A percentile compares a stretch with the other conserved stretches of the same genome.
Evolutionary conservation across 768 basidiomycete species (phyloP).

Genomic region (Cantharellus cinnabarinus): DNA sequence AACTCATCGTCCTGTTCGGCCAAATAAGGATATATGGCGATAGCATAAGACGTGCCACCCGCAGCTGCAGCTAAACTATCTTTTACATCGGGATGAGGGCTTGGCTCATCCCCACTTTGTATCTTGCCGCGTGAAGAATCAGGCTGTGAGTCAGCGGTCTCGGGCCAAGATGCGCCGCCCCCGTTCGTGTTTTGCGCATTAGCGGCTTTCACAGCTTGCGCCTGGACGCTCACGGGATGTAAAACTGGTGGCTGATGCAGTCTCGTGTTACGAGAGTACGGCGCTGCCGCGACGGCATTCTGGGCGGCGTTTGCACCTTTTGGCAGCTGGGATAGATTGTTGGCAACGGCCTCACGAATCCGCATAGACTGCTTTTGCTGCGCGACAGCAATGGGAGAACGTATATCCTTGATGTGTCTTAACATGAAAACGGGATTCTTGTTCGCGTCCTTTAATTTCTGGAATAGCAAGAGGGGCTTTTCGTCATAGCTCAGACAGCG

Average conservation of each 20-base stretch:
- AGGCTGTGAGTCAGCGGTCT: constrained; percentile 11
- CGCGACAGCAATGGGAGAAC: constrained; percentile 90
- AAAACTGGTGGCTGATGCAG: constrained; percentile 17
- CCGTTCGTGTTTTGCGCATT: constrained; percentile 9
- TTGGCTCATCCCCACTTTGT: constrained; percentile 4
- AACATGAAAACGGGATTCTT: constrained; percentile 99
- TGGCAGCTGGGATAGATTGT: constrained; percentile 1
- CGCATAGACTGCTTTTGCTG: constrained; percentile 88
- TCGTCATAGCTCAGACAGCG: constrained; percentile 95
- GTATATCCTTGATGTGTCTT: constrained; percentile 89
- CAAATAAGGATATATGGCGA: constrained; percentile 97
- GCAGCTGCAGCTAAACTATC: constrained; percentile 9
- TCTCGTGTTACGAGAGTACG: constrained; percentile 12
- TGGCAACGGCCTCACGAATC: neutral
- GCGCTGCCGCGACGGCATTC: constrained; percentile 2
- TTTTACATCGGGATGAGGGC: neutral
- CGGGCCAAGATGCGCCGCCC: constrained; percentile 16
- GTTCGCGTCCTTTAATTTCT: constrained; percentile 88
- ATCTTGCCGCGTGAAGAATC: constrained; percentile 11
- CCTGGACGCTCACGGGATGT: constrained; percentile 11
- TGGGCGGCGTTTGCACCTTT: constrained; percentile 3
- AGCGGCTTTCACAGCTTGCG: constrained; percentile 7
- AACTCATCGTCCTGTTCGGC: constrained; percentile 98
- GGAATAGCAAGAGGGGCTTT: constrained; percentile 90
- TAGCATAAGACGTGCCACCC: constrained; percentile 58